These are phyloP conservation scores for Rhizophora mangle DNA, from an alignment of 345 rosid species.

Conservation along the genomic window DNA sequence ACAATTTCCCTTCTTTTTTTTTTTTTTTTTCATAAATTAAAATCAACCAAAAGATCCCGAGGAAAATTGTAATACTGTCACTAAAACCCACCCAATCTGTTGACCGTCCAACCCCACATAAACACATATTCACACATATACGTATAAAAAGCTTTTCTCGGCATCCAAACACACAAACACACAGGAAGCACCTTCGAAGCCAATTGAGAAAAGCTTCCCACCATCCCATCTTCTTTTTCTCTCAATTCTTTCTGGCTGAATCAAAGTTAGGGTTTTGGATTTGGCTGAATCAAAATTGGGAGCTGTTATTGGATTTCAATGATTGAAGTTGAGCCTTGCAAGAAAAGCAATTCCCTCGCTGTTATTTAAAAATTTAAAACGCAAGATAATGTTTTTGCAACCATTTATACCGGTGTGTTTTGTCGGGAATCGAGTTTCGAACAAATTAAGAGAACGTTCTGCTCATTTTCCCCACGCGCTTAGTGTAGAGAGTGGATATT, in stretches of 20 bases:
- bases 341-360: conserved; percentile 24
- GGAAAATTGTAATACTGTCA: too few relatives aligned
- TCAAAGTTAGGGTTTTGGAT: conserved; percentile 9
- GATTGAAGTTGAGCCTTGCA: not conserved
- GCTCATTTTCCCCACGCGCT: not conserved
- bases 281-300: not conserved
- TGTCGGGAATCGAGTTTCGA: too few relatives aligned
- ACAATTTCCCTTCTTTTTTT: not conserved
- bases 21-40: not conserved
- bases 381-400: not conserved
- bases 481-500: not conserved
- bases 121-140: too few relatives aligned
- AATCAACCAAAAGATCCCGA: not conserved
- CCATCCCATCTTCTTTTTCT: conserved; percentile 25
- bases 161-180: not conserved
- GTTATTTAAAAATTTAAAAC: conserved; percentile 15
- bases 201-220: conserved; percentile 44
- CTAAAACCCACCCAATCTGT: too few relatives aligned
- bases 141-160: too few relatives aligned
- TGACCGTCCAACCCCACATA: too few relatives aligned
- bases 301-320: conserved; percentile 1
- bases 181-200: conserved; percentile 34
- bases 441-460: conserved; percentile 1
- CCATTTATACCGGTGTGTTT: too few relatives aligned
- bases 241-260: not conserved